Conservation (phyloP, 192 early-diverging fungal genomes). For the Podila epicladia region DNA sequence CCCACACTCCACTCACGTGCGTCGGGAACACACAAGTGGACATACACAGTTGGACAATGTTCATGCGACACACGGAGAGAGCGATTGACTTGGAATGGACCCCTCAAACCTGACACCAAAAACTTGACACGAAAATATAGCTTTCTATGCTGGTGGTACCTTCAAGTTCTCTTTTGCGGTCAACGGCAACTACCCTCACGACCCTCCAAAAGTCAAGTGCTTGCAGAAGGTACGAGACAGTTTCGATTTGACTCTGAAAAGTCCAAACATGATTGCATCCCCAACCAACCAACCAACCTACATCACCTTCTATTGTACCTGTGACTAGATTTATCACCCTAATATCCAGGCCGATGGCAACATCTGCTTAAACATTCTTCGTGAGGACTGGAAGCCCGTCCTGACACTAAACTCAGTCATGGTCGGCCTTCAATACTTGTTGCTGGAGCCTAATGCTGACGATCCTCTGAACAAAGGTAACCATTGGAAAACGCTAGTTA, state of each 20-base stretch:
- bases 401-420: constrained; percentile 90
- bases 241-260: too few relatives aligned
- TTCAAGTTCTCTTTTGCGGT: constrained; percentile 89
- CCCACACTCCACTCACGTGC: not conserved
- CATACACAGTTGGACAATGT: too few relatives aligned
- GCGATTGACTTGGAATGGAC: not conserved
- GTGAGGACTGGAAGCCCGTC: constrained; percentile 99
- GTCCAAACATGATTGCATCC: too few relatives aligned
- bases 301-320: not conserved
- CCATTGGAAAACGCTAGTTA: not conserved
- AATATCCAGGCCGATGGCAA: constrained; percentile 98
- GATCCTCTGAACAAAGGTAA: constrained; percentile 93
- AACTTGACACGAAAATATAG: constrained; percentile 47
- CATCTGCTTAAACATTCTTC: constrained; percentile 95
- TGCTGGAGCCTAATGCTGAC: constrained; percentile 94
- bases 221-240: constrained; percentile 75
- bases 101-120: not conserved
- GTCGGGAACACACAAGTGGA: too few relatives aligned
- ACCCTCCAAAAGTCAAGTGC: constrained; percentile 93
- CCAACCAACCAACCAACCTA: not conserved
- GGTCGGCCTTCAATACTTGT: constrained; percentile 92
- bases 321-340: constrained; percentile 90
- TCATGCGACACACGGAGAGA: not conserved
- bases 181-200: constrained; percentile 92
- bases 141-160: constrained; percentile 85